These are phyloP conservation scores for Colletotrichum lindemuthianum DNA, from an alignment of 2,329 filamentous ascomycete species.

Conservation along the genomic window DNA sequence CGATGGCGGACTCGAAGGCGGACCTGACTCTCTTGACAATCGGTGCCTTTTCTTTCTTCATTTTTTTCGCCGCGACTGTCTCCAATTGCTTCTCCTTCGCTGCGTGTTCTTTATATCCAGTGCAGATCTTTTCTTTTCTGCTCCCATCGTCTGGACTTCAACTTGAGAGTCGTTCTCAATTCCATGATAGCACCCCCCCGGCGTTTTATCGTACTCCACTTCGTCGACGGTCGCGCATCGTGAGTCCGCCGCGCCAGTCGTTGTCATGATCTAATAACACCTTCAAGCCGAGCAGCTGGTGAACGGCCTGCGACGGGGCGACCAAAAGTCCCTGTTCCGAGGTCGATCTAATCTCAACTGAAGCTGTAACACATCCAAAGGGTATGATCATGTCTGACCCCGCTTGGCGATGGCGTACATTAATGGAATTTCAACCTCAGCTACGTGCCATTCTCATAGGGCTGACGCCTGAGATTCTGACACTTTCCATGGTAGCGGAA, in stretches of 20 bases:
- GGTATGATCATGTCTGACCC: background rate
- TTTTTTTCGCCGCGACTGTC: too few relatives aligned
- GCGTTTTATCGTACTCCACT: background rate
- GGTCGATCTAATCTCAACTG: slow-evolving; percentile 18
- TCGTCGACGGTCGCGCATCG: background rate
- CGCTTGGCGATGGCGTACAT: slow-evolving; percentile 30
- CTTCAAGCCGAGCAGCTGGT: slow-evolving; percentile 1
- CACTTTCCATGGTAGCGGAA: background rate
- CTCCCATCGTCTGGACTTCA: too few relatives aligned
- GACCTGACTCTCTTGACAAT: too few relatives aligned
- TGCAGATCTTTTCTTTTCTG: too few relatives aligned
- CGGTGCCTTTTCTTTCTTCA: too few relatives aligned
- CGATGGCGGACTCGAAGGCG: too few relatives aligned
- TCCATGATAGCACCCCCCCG: background rate
- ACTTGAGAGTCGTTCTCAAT: background rate
- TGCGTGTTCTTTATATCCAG: too few relatives aligned
- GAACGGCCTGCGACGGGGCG: slow-evolving; percentile 32
- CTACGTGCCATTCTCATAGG: slow-evolving; percentile 21
- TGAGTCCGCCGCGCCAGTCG: background rate
- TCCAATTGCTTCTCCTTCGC: too few relatives aligned
- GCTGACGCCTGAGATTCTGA: slow-evolving; percentile 20
- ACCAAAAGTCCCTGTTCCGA: slow-evolving; percentile 2
- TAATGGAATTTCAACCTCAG: slow-evolving; percentile 10
- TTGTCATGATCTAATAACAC: slow-evolving; percentile 34
- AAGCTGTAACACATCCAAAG: slow-evolving; percentile 30